Evolutionary conservation across 176 grass and related monocot genomes (phyloP), one percentile per base, ranked within the genome.

Genomic region (Elymus sibiricus): DNA sequence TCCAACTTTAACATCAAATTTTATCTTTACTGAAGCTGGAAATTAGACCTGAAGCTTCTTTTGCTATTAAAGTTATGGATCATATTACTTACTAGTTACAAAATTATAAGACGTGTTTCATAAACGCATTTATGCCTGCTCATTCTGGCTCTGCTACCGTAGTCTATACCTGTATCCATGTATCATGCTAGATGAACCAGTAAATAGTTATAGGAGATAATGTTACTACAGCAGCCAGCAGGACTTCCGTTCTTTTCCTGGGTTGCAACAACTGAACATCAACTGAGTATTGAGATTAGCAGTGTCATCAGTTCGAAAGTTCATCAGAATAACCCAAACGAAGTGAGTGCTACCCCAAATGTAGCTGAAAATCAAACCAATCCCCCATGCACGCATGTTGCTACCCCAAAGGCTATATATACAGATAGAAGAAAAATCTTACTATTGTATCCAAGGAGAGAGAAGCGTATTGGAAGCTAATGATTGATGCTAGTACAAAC

Each of bases 261-360:
- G 69, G 53, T 74, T 74, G 81, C 81, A 60, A 74, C 35, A 59
- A 22, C 34, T 83, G 35, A 84, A 84, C 7, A 84, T 29, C 14
- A 71, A 19, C 11, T 25, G 38, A 72, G 51, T 24, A 66, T 67
- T n/a, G 66, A 56, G 9, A 78, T 70, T 76, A 76, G 12, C 40
- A 14, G 19, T 58, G 55, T 58, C 55, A 55, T 55, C 51, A 21
- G 51, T 21, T 55, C 17, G 51, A 21, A 49, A 55, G 51, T 55
- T 43, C 21, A 25, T 39, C 21, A 34, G 34, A 43, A 42, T 44
- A 56, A 46, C 72, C 15, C 0, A 76, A 76, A 76, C 17, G 7
- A 89, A 35, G 14, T 69, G 34, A 27, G 10, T 69, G 21, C 22
- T 75, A 1, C 59, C 21, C 13, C 22, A 14, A 32, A 64, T 56